A percentile compares a stretch with the other conserved stretches of the same genome.
phyloP scores from a whole-genome alignment of 768 basidiomycete species.

The Lanmaoa pseudosensibilis region DNA sequence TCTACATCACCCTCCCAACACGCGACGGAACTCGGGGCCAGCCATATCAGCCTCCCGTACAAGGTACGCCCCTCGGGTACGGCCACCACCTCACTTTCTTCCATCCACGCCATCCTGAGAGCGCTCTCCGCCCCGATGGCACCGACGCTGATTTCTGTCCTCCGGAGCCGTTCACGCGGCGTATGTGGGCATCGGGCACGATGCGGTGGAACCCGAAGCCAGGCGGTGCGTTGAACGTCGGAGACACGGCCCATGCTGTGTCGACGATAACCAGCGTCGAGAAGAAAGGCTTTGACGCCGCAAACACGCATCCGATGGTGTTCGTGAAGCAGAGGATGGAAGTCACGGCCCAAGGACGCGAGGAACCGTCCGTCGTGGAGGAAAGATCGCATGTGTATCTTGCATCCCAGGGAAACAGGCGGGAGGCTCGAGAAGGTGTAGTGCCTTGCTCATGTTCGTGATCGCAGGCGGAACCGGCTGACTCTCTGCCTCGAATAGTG shows the following conservation, averaged over 20 bases:
- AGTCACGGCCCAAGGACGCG: slow-evolving; percentile 44
- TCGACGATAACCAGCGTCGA: slow-evolving; percentile 51
- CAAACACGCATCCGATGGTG: slow-evolving; percentile 61
- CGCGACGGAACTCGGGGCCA: slow-evolving; percentile 55
- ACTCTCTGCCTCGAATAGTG: slow-evolving; percentile 37
- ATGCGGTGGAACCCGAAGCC: slow-evolving; percentile 55
- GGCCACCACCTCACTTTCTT: slow-evolving; percentile 79
- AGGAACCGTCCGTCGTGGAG: slow-evolving; percentile 53
- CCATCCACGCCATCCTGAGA: slow-evolving; percentile 61
- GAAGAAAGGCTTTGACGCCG: slow-evolving; percentile 61
- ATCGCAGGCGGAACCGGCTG: background rate
- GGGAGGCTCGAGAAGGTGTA: slow-evolving; percentile 46
- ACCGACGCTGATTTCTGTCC: slow-evolving; percentile 73
- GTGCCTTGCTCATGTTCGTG: background rate
- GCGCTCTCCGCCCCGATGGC: slow-evolving; percentile 59
- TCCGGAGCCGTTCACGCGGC: slow-evolving; percentile 66
- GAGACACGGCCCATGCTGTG: slow-evolving; percentile 48
- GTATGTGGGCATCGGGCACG: slow-evolving; percentile 82
- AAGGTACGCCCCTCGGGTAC: slow-evolving; percentile 46
- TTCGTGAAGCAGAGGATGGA: slow-evolving; percentile 70
- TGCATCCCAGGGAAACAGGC: slow-evolving; percentile 30
- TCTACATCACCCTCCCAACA: slow-evolving; percentile 71
- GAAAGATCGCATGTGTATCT: slow-evolving; percentile 72
- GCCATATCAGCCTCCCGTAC: slow-evolving; percentile 41
- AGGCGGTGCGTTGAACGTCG: slow-evolving; percentile 48